A percentile compares a stretch with the other conserved stretches of the same genome.
Conservation (phyloP, 1,139 yeast genomes). For the Barnettozyma hawaiiensis region DNA sequence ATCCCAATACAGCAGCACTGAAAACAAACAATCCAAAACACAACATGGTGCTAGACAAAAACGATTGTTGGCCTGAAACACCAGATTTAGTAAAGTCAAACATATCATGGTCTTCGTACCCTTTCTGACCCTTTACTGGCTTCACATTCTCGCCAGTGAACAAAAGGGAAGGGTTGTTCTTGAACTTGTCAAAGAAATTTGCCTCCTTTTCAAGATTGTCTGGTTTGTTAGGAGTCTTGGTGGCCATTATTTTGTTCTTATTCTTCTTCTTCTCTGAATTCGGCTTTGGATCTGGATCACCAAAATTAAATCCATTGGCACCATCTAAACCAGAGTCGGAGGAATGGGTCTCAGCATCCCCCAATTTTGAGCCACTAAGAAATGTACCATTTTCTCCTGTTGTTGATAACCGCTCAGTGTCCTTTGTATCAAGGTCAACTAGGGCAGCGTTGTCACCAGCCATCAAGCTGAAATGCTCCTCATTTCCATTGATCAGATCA, state of each 20-base stretch:
- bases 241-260: not conserved
- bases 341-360: not conserved
- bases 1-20: not conserved
- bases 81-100: conserved; percentile 8
- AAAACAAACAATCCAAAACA: not conserved
- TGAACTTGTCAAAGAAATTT: conserved; percentile 9
- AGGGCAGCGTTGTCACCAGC: not conserved
- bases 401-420: not conserved
- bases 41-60: not conserved
- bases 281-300: not conserved
- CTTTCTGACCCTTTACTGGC: not conserved
- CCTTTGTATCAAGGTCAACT: not conserved
- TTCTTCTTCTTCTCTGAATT: not conserved
- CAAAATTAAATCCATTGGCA: not conserved
- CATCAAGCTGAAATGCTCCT: not conserved
- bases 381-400: not conserved
- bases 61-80: not conserved
- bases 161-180: conserved; percentile 14
- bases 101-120: not conserved
- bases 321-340: not conserved
- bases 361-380: not conserved
- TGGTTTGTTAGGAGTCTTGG: not conserved
- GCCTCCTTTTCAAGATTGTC: not conserved
- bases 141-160: conserved; percentile 2
- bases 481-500: not conserved